Evolutionary conservation across 2,329 filamentous ascomycete genomes (phyloP).

Genomic region (Calonectria leucothoes): DNA sequence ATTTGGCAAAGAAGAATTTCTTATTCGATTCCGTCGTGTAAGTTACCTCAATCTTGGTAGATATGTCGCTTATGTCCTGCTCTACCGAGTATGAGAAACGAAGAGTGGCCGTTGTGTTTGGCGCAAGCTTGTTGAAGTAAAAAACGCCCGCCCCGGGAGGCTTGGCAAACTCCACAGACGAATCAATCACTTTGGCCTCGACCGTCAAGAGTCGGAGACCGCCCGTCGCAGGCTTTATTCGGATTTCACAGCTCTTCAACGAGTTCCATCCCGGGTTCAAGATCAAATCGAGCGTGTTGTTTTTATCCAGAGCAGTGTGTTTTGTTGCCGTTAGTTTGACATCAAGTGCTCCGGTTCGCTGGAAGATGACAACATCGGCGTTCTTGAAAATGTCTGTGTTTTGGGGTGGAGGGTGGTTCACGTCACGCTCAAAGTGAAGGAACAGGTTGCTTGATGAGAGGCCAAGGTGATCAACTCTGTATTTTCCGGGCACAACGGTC

Average conservation of each 20-base stretch:
- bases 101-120: slow-evolving; percentile 65
- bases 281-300: slow-evolving; percentile 80
- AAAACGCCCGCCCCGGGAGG: slow-evolving; percentile 66
- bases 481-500: slow-evolving; percentile 77
- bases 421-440: slow-evolving; percentile 73
- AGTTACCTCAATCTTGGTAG: slow-evolving; percentile 79
- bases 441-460: slow-evolving; percentile 72
- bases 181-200: slow-evolving; percentile 64
- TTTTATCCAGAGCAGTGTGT: slow-evolving; percentile 82
- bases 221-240: slow-evolving; percentile 73
- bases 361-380: slow-evolving; percentile 78
- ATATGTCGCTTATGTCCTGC: slow-evolving; percentile 76
- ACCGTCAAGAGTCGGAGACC: slow-evolving; percentile 72
- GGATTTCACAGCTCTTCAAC: slow-evolving; percentile 68
- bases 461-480: slow-evolving; percentile 78
- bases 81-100: slow-evolving; percentile 87
- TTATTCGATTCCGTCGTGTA: slow-evolving; percentile 76
- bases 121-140: slow-evolving; percentile 58
- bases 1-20: slow-evolving; percentile 49
- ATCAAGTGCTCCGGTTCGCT: slow-evolving; percentile 75
- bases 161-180: slow-evolving; percentile 56
- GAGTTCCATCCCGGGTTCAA: slow-evolving; percentile 81
- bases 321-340: slow-evolving; percentile 74
- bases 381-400: slow-evolving; percentile 65
- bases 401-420: slow-evolving; percentile 58